Percentiles rank a stretch among this genome's conserved stretches.
Evolutionary conservation across 1,139 yeast species (phyloP).

Genomic region (Debaryomyces nepalensis): DNA sequence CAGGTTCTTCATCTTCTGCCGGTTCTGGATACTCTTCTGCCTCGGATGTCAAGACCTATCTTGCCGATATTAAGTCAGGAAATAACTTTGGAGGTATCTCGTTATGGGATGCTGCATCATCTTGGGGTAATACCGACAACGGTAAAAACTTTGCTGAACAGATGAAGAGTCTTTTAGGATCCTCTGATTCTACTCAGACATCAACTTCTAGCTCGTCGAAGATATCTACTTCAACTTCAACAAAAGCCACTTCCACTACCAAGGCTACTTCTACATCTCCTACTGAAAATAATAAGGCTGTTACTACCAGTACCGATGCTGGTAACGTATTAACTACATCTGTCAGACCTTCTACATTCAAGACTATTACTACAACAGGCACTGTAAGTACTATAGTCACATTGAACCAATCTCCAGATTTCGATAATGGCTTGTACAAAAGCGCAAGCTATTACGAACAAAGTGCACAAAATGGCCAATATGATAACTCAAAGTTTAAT

Average conservation of each 20-base stretch:
- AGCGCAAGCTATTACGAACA: slow-evolving; percentile 8
- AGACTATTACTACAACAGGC: slow-evolving; percentile 13
- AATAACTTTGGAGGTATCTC: slow-evolving; percentile 79
- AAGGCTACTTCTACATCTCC: slow-evolving; percentile 13
- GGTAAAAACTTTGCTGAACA: slow-evolving; percentile 48
- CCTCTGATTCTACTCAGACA: slow-evolving; percentile 11
- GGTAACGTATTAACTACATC: slow-evolving; percentile 7
- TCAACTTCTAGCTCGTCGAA: slow-evolving; percentile 16
- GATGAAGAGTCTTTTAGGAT: slow-evolving; percentile 36
- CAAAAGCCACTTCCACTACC: slow-evolving; percentile 5
- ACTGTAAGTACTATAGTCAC: slow-evolving; percentile 1
- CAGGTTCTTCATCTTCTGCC: slow-evolving; percentile 72
- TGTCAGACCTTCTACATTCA: slow-evolving; percentile 13
- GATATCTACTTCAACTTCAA: slow-evolving; percentile 8
- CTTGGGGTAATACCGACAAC: slow-evolving; percentile 55
- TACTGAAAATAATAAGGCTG: slow-evolving; percentile 18
- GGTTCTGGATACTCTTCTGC: slow-evolving; percentile 42
- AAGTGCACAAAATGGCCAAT: slow-evolving; percentile 5
- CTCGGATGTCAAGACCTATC: slow-evolving; percentile 22
- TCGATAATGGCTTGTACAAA: slow-evolving; percentile 11
- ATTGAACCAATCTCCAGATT: slow-evolving; percentile 7
- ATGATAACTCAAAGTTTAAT: slow-evolving; percentile 10
- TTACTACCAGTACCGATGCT: slow-evolving; percentile 18
- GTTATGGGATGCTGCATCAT: slow-evolving; percentile 93
- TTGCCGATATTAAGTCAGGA: slow-evolving; percentile 39